Evolutionary conservation across 495 filamentous ascomycete species (phyloP).

Genomic region (Penicillium soppii): DNA sequence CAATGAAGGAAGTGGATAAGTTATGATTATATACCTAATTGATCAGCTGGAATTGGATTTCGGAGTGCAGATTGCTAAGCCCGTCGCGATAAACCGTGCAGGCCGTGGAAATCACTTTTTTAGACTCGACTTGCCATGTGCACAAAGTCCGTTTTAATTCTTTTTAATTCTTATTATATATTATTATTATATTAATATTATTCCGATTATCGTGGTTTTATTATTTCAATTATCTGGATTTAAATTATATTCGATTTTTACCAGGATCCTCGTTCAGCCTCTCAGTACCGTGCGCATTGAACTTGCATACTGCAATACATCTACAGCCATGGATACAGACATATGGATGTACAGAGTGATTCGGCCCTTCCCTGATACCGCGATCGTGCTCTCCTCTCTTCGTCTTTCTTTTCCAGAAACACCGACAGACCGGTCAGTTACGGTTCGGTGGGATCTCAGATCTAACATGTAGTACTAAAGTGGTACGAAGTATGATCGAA

Average conservation of each 20-base stretch:
- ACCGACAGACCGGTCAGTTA: conserved; percentile 3
- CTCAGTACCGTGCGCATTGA: too few relatives aligned
- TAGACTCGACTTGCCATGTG: conserved; percentile 19
- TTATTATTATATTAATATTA: conserved; percentile 7
- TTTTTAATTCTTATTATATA: neutral
- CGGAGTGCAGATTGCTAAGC: conserved; percentile 34
- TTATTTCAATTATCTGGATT: conserved; percentile 1
- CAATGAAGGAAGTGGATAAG: neutral
- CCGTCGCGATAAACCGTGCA: conserved; percentile 31
- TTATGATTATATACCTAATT: conserved; percentile 28
- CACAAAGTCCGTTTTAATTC: conserved; percentile 4
- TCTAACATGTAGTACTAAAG: neutral
- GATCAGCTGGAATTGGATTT: conserved; percentile 28
- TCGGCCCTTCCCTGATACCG: too few relatives aligned
- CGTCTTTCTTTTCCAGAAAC: too few relatives aligned
- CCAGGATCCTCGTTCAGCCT: conserved; percentile 5
- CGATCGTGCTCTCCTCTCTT: too few relatives aligned
- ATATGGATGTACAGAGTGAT: too few relatives aligned
- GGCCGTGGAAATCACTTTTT: conserved; percentile 26
- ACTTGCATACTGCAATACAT: neutral
- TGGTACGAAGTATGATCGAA: conserved; percentile 5
- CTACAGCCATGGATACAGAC: too few relatives aligned
- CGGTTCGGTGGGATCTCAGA: conserved; percentile 11
- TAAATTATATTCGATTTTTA: neutral
- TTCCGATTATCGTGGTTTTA: neutral